These are phyloP conservation scores for Tolypocladium ovalisporum DNA, from an alignment of 2,329 filamentous ascomycete species.

Conservation along the genomic window DNA sequence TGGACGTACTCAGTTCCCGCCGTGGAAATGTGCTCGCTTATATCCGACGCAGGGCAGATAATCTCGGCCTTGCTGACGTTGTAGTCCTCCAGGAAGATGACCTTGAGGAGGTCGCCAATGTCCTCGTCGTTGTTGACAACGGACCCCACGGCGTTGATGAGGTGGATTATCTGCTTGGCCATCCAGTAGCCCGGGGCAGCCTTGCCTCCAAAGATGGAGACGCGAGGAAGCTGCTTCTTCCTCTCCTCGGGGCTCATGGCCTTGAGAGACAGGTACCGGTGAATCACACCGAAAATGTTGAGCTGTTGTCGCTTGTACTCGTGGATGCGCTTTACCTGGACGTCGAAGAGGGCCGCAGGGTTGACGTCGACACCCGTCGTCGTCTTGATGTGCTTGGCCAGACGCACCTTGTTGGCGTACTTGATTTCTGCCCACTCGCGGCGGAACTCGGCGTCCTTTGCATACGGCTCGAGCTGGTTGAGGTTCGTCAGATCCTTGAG, in stretches of 20 bases:
- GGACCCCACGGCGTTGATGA: conserved; percentile 82
- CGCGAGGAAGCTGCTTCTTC: conserved; percentile 77
- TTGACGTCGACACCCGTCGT: conserved; percentile 74
- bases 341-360: conserved; percentile 81
- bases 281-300: conserved; percentile 97
- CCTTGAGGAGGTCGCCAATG: conserved; percentile 88
- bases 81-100: conserved; percentile 96
- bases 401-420: conserved; percentile 83
- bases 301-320: conserved; percentile 99
- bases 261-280: conserved; percentile 86
- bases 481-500: conserved; percentile 82
- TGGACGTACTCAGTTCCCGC: conserved; percentile 72
- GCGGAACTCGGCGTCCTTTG: conserved; percentile 81
- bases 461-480: conserved; percentile 73
- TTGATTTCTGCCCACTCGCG: conserved; percentile 97
- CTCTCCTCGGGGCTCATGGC: conserved; percentile 70
- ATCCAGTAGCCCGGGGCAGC: conserved; percentile 99
- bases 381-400: conserved; percentile 84
- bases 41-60: conserved; percentile 85
- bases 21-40: conserved; percentile 97
- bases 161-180: conserved; percentile 97
- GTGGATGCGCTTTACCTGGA: conserved; percentile 98
- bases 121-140: conserved; percentile 91
- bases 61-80: conserved; percentile 99
- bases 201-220: conserved; percentile 96